These are phyloP conservation scores for Pouteria campechiana DNA, from an alignment of 179 eudicot genomes.

Conservation along the genomic window DNA sequence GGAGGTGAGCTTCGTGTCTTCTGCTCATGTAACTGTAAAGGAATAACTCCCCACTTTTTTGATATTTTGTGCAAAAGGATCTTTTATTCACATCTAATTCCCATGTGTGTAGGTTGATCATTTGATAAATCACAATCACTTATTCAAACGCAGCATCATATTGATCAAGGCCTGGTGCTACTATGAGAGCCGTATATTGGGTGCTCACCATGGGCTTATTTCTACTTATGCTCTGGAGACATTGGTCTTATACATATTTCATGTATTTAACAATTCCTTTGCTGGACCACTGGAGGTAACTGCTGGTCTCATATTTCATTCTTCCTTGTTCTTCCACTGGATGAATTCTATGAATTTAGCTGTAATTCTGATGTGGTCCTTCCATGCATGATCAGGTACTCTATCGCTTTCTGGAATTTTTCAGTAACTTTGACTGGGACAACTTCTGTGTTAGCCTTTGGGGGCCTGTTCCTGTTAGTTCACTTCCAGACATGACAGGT, in stretches of 20 bases:
- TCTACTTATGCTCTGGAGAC: conserved; percentile 83
- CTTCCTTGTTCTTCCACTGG: not conserved
- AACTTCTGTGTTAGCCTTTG: conserved; percentile 52
- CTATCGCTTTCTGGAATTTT: conserved; percentile 53
- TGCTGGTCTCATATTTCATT: not conserved
- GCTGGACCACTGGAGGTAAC: conserved; percentile 68
- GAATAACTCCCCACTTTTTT: no score
- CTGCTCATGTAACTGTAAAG: no score
- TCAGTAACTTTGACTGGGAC: conserved; percentile 62
- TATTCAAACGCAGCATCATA: conserved; percentile 72
- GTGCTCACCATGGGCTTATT: conserved; percentile 79
- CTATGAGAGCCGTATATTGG: conserved; percentile 75
- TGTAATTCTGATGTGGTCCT: not conserved
- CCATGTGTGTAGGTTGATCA: conserved; percentile 42
- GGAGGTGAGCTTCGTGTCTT: conserved; percentile 57
- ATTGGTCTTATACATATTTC: conserved; percentile 67
- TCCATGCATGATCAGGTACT: conserved; percentile 32
- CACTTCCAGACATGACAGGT: conserved; percentile 54
- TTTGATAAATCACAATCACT: conserved; percentile 52
- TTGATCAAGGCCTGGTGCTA: conserved; percentile 80
- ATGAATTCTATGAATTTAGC: not conserved
- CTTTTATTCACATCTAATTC: not conserved
- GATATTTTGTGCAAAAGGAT: no score
- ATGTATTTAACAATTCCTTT: conserved; percentile 57
- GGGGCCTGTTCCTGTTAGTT: conserved; percentile 52